Evolutionary conservation across 2,329 filamentous ascomycete species (phyloP).

Genomic region (Graphilbum fragrans): DNA sequence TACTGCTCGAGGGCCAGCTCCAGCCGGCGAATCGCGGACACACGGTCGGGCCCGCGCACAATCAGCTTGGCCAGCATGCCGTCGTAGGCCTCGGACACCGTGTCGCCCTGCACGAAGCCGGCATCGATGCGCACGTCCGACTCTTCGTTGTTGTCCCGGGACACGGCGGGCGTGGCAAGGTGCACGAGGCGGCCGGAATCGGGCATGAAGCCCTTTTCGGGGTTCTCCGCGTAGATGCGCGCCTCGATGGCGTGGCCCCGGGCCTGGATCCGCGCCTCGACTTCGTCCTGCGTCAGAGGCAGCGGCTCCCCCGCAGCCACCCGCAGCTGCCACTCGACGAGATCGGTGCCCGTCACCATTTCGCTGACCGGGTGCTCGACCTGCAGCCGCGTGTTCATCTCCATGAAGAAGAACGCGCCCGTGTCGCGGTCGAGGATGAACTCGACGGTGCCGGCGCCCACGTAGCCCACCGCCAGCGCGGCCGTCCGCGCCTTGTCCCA

Average conservation of each 20-base stretch:
- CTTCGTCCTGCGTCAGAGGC: constrained; percentile 44
- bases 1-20: constrained; percentile 73
- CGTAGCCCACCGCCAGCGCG: constrained; percentile 68
- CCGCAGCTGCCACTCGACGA: constrained; percentile 95
- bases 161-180: constrained; percentile 48
- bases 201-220: constrained; percentile 81
- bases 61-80: constrained; percentile 99
- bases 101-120: constrained; percentile 82
- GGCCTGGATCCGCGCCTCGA: constrained; percentile 62
- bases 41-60: constrained; percentile 66
- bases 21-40: constrained; percentile 73
- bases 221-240: constrained; percentile 92
- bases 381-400: constrained; percentile 80
- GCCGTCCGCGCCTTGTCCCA: constrained; percentile 56
- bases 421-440: constrained; percentile 79
- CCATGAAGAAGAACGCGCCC: constrained; percentile 71
- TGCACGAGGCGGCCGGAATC: constrained; percentile 84
- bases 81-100: constrained; percentile 89
- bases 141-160: constrained; percentile 19
- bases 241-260: constrained; percentile 88
- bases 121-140: constrained; percentile 82
- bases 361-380: constrained; percentile 90
- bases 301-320: constrained; percentile 47
- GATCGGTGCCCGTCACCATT: constrained; percentile 56
- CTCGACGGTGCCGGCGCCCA: constrained; percentile 82